A percentile compares a stretch with the other conserved stretches of the same genome.
Evolutionary conservation across 352 stramenopile species (phyloP).

Genomic region (Peronospora destructor): DNA sequence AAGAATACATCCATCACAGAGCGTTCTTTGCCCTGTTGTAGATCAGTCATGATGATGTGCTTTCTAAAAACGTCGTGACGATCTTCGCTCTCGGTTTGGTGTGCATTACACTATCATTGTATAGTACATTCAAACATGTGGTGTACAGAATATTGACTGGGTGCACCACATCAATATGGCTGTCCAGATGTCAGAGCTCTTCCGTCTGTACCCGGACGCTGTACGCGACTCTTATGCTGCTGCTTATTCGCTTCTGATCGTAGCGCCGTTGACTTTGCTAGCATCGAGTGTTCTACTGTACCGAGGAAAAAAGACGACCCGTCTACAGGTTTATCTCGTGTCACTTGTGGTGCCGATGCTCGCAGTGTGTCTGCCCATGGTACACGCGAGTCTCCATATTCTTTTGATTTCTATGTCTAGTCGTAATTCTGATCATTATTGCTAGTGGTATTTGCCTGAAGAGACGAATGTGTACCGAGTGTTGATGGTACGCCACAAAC

Average conservation of each 20-base stretch:
- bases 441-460: constrained; percentile 20
- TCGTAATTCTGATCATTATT: not conserved
- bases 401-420: not conserved
- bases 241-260: constrained; percentile 40
- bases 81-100: not conserved
- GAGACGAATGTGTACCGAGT: constrained; percentile 33
- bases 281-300: constrained; percentile 29
- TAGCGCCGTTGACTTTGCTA: constrained; percentile 34
- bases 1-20: constrained; percentile 84
- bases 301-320: constrained; percentile 40
- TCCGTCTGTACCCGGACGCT: constrained; percentile 41
- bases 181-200: constrained; percentile 22
- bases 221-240: constrained; percentile 37
- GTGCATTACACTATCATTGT: constrained; percentile 8
- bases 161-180: constrained; percentile 7
- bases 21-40: constrained; percentile 21
- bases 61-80: not conserved
- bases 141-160: not conserved
- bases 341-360: constrained; percentile 38
- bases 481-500: constrained; percentile 9
- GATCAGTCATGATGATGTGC: constrained; percentile 13
- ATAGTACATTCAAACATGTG: constrained; percentile 5
- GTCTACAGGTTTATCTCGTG: constrained; percentile 33
- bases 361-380: constrained; percentile 35
- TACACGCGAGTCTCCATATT: constrained; percentile 7